These are phyloP conservation scores for Thalassiosira gravida DNA, from an alignment of 352 stramenopile species.

Conservation along the genomic window DNA sequence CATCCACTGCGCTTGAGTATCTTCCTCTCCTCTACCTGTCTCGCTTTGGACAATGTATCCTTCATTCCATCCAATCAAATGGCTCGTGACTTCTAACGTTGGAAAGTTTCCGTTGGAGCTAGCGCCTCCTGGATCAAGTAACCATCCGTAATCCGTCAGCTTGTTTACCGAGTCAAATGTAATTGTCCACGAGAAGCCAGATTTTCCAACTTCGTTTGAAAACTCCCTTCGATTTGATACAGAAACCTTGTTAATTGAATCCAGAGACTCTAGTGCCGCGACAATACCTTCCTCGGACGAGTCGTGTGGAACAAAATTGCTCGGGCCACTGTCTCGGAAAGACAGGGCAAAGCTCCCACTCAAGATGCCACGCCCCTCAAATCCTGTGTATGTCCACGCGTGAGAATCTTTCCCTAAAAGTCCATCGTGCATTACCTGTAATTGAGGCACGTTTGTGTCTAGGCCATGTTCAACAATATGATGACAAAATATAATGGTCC, in stretches of 20 bases:
- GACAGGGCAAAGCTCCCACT: constrained; percentile 69
- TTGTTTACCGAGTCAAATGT: constrained; percentile 71
- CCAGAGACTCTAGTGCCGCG: constrained; percentile 58
- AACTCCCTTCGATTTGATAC: constrained; percentile 52
- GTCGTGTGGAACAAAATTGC: constrained; percentile 59
- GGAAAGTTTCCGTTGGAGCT: constrained; percentile 64
- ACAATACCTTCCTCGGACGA: constrained; percentile 53
- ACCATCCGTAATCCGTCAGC: constrained; percentile 61
- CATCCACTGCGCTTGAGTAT: constrained; percentile 71
- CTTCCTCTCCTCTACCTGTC: constrained; percentile 58
- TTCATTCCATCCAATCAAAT: constrained; percentile 66
- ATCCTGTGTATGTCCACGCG: constrained; percentile 58
- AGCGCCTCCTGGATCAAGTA: constrained; percentile 48
- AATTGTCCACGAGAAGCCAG: constrained; percentile 65
- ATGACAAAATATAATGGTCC: constrained; percentile 71
- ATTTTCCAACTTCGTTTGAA: constrained; percentile 47
- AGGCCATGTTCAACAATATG: constrained; percentile 45
- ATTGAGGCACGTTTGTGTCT: constrained; percentile 60
- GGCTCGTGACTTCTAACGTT: constrained; percentile 46
- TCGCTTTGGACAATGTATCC: constrained; percentile 50
- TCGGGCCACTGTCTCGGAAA: constrained; percentile 51
- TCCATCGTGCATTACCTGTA: constrained; percentile 37
- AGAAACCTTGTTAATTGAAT: constrained; percentile 70
- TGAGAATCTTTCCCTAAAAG: constrained; percentile 51
- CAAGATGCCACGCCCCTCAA: constrained; percentile 60